These are phyloP conservation scores for Amphicarpaea edgeworthii DNA, from an alignment of 306 rosid genomes.

Conservation along the genomic window DNA sequence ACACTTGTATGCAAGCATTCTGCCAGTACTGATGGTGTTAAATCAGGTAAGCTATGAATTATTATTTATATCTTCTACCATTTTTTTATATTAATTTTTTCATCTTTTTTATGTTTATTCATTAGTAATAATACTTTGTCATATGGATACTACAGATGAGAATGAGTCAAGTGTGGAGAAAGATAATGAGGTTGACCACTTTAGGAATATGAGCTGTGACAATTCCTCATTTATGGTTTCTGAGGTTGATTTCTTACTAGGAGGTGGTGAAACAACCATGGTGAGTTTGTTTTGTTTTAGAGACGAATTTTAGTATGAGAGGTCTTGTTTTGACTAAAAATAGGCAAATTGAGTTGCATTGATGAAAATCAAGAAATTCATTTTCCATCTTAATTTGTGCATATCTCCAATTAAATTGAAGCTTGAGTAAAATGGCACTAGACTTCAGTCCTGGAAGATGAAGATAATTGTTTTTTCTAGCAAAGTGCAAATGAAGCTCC, in stretches of 20 bases:
- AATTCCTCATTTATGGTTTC: conserved; percentile 61
- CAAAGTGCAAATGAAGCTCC: conserved; percentile 27
- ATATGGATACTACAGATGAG: conserved; percentile 61
- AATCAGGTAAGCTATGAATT: conserved; percentile 59
- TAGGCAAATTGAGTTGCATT: conserved; percentile 38
- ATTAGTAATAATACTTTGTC: conserved; percentile 43
- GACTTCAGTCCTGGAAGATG: conserved; percentile 25
- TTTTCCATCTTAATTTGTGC: conserved; percentile 39
- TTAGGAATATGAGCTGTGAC: conserved; percentile 61
- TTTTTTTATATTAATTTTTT: conserved; percentile 30
- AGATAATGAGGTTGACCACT: conserved; percentile 52
- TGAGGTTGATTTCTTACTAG: conserved; percentile 73
- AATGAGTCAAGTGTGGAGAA: conserved; percentile 46
- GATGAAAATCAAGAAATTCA: not conserved
- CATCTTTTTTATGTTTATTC: conserved; percentile 32
- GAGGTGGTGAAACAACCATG: conserved; percentile 75
- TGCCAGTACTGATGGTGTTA: conserved; percentile 56
- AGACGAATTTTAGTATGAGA: conserved; percentile 8
- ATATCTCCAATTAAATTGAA: conserved; percentile 26
- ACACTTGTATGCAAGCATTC: conserved; percentile 80
- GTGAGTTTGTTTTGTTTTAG: conserved; percentile 60
- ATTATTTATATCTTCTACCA: conserved; percentile 24
- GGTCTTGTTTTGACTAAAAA: conserved; percentile 38
- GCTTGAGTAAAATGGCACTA: conserved; percentile 32
- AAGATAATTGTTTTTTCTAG: conserved; percentile 26